These are phyloP conservation scores for Rhodocollybia butyracea DNA, from an alignment of 768 basidiomycete genomes.

Conservation along the genomic window DNA sequence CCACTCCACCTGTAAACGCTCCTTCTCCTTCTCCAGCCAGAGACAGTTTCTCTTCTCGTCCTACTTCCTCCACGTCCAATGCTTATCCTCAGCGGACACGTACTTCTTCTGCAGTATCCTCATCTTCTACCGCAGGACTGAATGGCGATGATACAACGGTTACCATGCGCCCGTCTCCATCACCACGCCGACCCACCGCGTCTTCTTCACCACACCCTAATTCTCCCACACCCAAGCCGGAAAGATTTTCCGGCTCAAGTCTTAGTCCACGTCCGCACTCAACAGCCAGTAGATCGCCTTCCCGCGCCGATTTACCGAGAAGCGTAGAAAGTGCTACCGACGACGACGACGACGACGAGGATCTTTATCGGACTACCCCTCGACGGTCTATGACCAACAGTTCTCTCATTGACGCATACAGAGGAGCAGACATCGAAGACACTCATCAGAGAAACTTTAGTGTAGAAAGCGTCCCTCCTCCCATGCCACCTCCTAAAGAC, in stretches of 20 bases:
- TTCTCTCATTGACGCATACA: conserved; percentile 3
- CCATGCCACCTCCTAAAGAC: conserved; percentile 46
- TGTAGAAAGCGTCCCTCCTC: conserved; percentile 31
- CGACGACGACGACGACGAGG: conserved; percentile 57
- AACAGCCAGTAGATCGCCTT: conserved; percentile 43
- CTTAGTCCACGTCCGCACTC: conserved; percentile 12
- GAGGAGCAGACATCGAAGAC: background rate
- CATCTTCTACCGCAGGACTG: conserved; percentile 31
- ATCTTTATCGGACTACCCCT: conserved; percentile 19
- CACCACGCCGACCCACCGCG: conserved; percentile 16
- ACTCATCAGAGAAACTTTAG: conserved; percentile 1
- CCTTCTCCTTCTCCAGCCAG: conserved; percentile 27
- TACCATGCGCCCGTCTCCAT: conserved; percentile 36
- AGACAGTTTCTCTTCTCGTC: conserved; percentile 24
- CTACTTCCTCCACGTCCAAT: background rate
- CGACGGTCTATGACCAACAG: conserved; percentile 1
- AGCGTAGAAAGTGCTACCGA: conserved; percentile 74
- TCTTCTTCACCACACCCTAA: background rate
- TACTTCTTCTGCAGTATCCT: conserved; percentile 25
- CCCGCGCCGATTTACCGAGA: conserved; percentile 67
- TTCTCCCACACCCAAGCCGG: conserved; percentile 15
- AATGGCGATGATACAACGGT: conserved; percentile 39
- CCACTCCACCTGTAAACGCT: conserved; percentile 23
- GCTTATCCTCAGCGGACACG: background rate
- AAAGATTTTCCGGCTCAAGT: background rate